phyloP scores from a whole-genome alignment of 306 rosid species.

The Astragalus membranaceus region DNA sequence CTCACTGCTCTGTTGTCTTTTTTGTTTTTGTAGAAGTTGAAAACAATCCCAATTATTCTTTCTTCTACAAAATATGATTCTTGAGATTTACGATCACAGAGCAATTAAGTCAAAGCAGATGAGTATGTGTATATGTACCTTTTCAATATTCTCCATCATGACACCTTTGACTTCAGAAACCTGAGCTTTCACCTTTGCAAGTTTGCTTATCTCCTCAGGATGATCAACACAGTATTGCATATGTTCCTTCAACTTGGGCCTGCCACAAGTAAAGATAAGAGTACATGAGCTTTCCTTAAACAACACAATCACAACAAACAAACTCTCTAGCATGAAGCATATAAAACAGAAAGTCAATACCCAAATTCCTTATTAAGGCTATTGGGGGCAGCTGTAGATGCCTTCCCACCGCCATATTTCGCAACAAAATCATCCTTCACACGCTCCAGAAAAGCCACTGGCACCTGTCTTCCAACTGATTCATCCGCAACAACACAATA shows the following conservation, averaged over 20 bases:
- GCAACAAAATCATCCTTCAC: slow-evolving; percentile 79
- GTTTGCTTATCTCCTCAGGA: slow-evolving; percentile 96
- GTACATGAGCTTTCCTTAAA: neutral
- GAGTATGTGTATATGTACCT: slow-evolving; percentile 37
- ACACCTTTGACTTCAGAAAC: slow-evolving; percentile 98
- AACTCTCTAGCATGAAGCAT: neutral
- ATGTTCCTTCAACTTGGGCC: slow-evolving; percentile 90
- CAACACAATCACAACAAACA: slow-evolving; percentile 7
- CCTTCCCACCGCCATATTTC: slow-evolving; percentile 77
- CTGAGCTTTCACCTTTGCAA: slow-evolving; percentile 94
- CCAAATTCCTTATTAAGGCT: slow-evolving; percentile 91
- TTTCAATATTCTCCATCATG: slow-evolving; percentile 99
- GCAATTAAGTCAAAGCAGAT: neutral
- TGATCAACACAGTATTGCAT: slow-evolving; percentile 96
- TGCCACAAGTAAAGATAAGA: slow-evolving; percentile 18
- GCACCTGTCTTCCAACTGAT: slow-evolving; percentile 77
- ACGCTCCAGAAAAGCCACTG: slow-evolving; percentile 92
- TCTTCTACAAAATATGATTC: neutral
- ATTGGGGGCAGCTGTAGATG: slow-evolving; percentile 71
- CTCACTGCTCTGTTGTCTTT: neutral
- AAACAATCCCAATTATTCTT: neutral
- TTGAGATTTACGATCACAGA: neutral
- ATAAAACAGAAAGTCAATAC: slow-evolving; percentile 33
- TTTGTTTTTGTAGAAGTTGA: neutral
- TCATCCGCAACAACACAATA: slow-evolving; percentile 96